A percentile compares a stretch with the other conserved stretches of the same genome.
These are phyloP conservation scores for Echeveria elegans DNA, from an alignment of 164 flowering plant genomes.

Conservation along the genomic window DNA sequence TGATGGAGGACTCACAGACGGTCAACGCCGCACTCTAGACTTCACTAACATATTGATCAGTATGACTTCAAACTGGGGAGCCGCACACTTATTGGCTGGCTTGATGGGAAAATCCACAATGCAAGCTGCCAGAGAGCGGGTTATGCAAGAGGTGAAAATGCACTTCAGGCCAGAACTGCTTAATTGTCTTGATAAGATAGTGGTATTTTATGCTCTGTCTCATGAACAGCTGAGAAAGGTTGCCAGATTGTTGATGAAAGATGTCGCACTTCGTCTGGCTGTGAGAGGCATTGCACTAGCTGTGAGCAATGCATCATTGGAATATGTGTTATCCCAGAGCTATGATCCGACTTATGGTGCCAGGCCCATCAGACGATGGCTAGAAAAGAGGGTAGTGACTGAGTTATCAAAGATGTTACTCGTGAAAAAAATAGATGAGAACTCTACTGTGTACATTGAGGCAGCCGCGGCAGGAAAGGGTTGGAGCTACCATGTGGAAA, in stretches of 20 bases:
- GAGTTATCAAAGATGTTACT: slow-evolving; percentile 75
- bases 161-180: slow-evolving; percentile 81
- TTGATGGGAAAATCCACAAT: slow-evolving; percentile 55
- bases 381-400: slow-evolving; percentile 83
- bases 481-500: slow-evolving; percentile 38
- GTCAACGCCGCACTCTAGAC: slow-evolving; percentile 89
- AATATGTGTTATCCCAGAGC: slow-evolving; percentile 54
- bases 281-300: slow-evolving; percentile 81
- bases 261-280: slow-evolving; percentile 70
- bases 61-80: slow-evolving; percentile 94
- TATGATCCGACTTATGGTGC: slow-evolving; percentile 96
- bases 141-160: slow-evolving; percentile 69
- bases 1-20: slow-evolving; percentile 92
- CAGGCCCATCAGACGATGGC: slow-evolving; percentile 85
- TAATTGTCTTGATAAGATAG: slow-evolving; percentile 81
- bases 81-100: slow-evolving; percentile 70
- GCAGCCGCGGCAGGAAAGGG: slow-evolving; percentile 26
- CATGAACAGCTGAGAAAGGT: slow-evolving; percentile 72
- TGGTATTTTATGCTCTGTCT: slow-evolving; percentile 76
- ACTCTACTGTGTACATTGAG: slow-evolving; percentile 78
- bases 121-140: slow-evolving; percentile 59
- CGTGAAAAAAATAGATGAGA: slow-evolving; percentile 73
- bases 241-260: slow-evolving; percentile 72
- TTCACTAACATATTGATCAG: slow-evolving; percentile 80
- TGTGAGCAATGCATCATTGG: slow-evolving; percentile 71